A percentile compares a stretch with the other conserved stretches of the same genome.
These are phyloP conservation scores for Penicillium sclerotiorum DNA, from an alignment of 2,329 filamentous ascomycete genomes.

Conservation along the genomic window DNA sequence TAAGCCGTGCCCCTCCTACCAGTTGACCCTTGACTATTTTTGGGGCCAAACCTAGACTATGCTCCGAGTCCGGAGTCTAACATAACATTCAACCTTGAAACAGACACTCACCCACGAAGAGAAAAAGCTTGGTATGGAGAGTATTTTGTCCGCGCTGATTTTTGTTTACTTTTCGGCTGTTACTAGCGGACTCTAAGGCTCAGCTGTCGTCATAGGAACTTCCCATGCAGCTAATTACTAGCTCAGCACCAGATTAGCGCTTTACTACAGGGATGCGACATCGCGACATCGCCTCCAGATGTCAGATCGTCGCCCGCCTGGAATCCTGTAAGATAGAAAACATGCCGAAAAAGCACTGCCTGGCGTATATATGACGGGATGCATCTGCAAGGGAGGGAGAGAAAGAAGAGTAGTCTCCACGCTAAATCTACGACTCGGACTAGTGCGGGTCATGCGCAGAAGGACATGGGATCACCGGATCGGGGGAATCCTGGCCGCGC, in stretches of 20 bases:
- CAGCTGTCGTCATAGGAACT: slow-evolving; percentile 2
- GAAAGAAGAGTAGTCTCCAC: not conserved
- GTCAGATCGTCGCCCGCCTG: not conserved
- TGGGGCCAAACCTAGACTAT: not conserved
- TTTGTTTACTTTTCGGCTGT: not conserved
- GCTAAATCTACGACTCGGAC: not conserved
- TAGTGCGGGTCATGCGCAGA: slow-evolving; percentile 4
- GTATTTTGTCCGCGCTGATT: not conserved
- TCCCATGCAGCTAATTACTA: slow-evolving; percentile 4
- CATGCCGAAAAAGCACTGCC: not conserved
- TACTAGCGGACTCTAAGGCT: not conserved
- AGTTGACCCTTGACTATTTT: slow-evolving; percentile 1
- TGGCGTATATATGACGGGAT: not conserved
- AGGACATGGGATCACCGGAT: slow-evolving; percentile 2
- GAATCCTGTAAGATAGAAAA: not conserved
- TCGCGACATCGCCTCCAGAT: not conserved
- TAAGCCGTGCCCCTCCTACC: not conserved
- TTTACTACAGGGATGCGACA: slow-evolving; percentile 9
- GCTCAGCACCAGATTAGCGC: not conserved
- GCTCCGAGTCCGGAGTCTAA: not conserved
- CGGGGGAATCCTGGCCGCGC: slow-evolving; percentile 9
- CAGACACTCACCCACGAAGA: not conserved
- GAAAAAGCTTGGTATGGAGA: no score
- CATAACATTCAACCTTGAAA: no score
- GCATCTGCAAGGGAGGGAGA: not conserved